These are phyloP conservation scores for Fusarium beomiforme DNA, from an alignment of 2,329 filamentous ascomycete genomes.

Conservation along the genomic window DNA sequence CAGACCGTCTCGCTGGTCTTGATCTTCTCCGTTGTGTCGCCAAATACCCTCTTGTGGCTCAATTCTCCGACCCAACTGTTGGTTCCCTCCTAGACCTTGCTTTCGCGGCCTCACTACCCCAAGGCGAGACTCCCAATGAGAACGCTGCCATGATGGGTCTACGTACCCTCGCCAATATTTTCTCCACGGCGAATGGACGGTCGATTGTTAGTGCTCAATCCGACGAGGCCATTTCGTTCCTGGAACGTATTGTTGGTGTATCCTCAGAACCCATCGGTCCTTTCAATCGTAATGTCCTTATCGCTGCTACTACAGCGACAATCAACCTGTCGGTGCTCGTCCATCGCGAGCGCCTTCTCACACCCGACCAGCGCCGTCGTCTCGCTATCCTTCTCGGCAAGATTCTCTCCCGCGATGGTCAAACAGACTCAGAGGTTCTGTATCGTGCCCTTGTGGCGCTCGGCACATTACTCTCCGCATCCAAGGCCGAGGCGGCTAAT, in stretches of 20 bases:
- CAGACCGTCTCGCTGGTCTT: slow-evolving; percentile 82
- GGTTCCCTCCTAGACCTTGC: slow-evolving; percentile 69
- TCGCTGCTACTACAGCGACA: slow-evolving; percentile 82
- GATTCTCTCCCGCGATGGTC: slow-evolving; percentile 65
- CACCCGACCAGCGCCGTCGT: slow-evolving; percentile 46
- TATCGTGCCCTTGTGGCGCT: slow-evolving; percentile 85
- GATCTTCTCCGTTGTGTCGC: slow-evolving; percentile 89
- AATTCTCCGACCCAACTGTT: slow-evolving; percentile 62
- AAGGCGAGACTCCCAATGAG: slow-evolving; percentile 67
- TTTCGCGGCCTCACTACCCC: slow-evolving; percentile 53
- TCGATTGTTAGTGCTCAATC: slow-evolving; percentile 67
- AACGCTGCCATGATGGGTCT: slow-evolving; percentile 91
- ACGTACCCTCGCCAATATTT: slow-evolving; percentile 85
- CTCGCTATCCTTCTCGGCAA: slow-evolving; percentile 70
- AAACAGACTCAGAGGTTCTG: slow-evolving; percentile 82
- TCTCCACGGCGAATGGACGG: slow-evolving; percentile 78
- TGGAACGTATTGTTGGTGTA: slow-evolving; percentile 70
- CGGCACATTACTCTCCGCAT: slow-evolving; percentile 76
- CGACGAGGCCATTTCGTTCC: slow-evolving; percentile 68
- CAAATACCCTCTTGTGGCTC: slow-evolving; percentile 73
- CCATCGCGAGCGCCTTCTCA: slow-evolving; percentile 54
- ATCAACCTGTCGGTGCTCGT: slow-evolving; percentile 87
- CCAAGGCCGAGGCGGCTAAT: slow-evolving; percentile 54
- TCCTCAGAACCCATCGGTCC: slow-evolving; percentile 59
- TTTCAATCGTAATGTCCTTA: slow-evolving; percentile 80